Conservation (phyloP, 176 grass and related monocot species). For the Neostapfia colusana region DNA sequence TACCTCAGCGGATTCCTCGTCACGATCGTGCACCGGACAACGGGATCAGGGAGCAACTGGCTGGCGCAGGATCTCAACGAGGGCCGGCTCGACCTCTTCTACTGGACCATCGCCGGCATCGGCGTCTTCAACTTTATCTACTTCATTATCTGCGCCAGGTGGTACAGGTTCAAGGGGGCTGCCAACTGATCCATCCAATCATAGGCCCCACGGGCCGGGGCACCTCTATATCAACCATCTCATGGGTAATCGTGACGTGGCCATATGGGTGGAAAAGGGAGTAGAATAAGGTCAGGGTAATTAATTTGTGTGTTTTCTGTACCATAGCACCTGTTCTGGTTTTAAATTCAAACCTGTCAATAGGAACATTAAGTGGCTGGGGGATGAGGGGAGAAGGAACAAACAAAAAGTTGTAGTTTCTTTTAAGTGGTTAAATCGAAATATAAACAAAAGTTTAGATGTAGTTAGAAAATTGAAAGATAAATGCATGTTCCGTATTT, state of each 20-base stretch:
- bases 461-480: not conserved
- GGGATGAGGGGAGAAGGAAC: slow-evolving; percentile 25
- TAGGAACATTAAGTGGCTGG: slow-evolving; percentile 15
- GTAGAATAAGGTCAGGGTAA: slow-evolving; percentile 26
- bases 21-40: slow-evolving; percentile 58
- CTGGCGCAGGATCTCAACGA: slow-evolving; percentile 86
- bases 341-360: slow-evolving; percentile 22
- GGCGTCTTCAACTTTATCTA: slow-evolving; percentile 84
- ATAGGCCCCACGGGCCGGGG: not conserved
- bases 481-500: slow-evolving; percentile 5
- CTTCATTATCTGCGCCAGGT: slow-evolving; percentile 76
- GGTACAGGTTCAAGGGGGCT: slow-evolving; percentile 90
- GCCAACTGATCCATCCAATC: slow-evolving; percentile 26
- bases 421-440: slow-evolving; percentile 40
- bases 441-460: slow-evolving; percentile 17
- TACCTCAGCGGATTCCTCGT: slow-evolving; percentile 90
- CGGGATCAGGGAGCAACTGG: slow-evolving; percentile 57
- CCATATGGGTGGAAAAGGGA: not conserved
- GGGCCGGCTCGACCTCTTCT: slow-evolving; percentile 84
- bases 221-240: not conserved
- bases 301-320: slow-evolving; percentile 33
- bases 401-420: slow-evolving; percentile 44
- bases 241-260: slow-evolving; percentile 5
- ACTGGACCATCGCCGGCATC: slow-evolving; percentile 76
- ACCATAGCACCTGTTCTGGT: slow-evolving; percentile 18